Evolutionary conservation across 176 grass and related monocot genomes (phyloP).

Genomic region (Luzula sylvatica): DNA sequence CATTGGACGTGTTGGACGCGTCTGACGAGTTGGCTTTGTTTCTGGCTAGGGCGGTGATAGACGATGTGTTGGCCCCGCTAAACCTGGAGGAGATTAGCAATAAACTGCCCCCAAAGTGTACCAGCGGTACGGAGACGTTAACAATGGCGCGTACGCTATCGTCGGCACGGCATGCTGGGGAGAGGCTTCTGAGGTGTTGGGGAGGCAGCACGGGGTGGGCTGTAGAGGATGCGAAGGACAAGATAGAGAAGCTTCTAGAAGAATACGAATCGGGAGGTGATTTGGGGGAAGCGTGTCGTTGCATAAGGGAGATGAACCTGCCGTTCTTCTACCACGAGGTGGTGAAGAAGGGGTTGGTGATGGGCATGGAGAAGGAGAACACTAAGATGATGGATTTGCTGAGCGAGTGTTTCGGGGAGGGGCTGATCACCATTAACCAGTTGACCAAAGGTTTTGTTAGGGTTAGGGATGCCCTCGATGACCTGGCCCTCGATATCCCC

Average conservation of each 20-base stretch:
- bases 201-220: constrained; percentile 71
- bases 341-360: constrained; percentile 74
- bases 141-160: constrained; percentile 63
- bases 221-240: constrained; percentile 85
- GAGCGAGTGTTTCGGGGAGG: constrained; percentile 74
- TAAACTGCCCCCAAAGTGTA: constrained; percentile 53
- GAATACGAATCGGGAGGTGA: constrained; percentile 84
- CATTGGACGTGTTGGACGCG: constrained; percentile 84
- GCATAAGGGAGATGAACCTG: constrained; percentile 81
- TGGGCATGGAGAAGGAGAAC: constrained; percentile 90
- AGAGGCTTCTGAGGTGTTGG: constrained; percentile 97
- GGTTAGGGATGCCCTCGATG: constrained; percentile 76
- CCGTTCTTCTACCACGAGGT: constrained; percentile 96
- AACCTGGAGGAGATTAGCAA: constrained; percentile 82
- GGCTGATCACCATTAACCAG: constrained; percentile 89
- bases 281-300: constrained; percentile 78
- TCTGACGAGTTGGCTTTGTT: constrained; percentile 80
- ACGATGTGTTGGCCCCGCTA: constrained; percentile 76
- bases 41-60: constrained; percentile 85
- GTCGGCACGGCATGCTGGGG: constrained; percentile 73
- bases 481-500: constrained; percentile 91
- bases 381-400: constrained; percentile 50
- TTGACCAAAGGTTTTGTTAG: constrained; percentile 90
- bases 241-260: constrained; percentile 83
- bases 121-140: constrained; percentile 66